phyloP scores from a whole-genome alignment of 176 grass and related monocot genomes.

The Dendrocalamus sinicus region DNA sequence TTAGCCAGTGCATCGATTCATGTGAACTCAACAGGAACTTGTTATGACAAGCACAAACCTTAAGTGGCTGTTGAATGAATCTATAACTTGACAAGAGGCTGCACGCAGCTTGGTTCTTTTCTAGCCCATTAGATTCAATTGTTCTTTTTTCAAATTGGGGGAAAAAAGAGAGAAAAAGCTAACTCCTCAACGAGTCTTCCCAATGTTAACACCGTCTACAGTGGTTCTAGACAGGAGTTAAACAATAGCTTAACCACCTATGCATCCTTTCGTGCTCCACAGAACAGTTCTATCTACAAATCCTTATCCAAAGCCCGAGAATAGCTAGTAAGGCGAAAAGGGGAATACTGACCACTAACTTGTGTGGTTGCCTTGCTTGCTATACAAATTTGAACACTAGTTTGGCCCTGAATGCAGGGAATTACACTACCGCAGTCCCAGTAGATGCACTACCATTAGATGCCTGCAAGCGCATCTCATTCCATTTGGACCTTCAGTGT shows the following conservation, averaged over 20 bases:
- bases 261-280: neutral
- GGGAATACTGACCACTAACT: neutral
- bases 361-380: neutral
- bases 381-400: neutral
- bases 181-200: neutral
- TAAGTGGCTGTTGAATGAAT: neutral
- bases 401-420: neutral
- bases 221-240: neutral
- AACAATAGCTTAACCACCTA: neutral
- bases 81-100: neutral
- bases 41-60: neutral
- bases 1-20: neutral
- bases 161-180: neutral
- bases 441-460: neutral
- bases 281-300: neutral
- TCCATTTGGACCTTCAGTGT: neutral
- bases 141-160: neutral
- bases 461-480: neutral
- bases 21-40: neutral
- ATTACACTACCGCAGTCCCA: neutral
- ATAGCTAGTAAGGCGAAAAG: neutral
- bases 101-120: neutral
- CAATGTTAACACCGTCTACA: neutral
- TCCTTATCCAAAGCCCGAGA: neutral
- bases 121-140: neutral